Evolutionary conservation across 306 rosid species (phyloP).

Genomic region (Cyclanthera cordifolia): DNA sequence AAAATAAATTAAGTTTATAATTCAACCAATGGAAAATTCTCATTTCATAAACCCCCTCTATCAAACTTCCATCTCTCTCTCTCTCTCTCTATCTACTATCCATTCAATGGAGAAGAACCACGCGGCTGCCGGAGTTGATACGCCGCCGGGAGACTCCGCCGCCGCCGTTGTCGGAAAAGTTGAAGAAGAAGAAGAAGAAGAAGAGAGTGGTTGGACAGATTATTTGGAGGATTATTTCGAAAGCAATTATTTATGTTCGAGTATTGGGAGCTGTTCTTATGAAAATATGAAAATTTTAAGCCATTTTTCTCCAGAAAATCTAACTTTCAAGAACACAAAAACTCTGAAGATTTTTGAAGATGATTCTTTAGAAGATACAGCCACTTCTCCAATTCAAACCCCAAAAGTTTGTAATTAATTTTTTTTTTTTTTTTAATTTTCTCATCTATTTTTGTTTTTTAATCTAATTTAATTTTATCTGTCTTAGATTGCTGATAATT

Average conservation of each 20-base stretch:
- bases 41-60: background rate
- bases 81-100: background rate
- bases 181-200: background rate
- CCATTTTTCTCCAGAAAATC: background rate
- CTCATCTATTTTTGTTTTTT: background rate
- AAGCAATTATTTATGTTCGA: background rate
- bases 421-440: background rate
- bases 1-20: background rate
- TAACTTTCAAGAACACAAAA: background rate
- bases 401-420: background rate
- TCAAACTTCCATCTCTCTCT: background rate
- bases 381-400: slow-evolving; percentile 12
- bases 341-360: background rate
- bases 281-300: background rate
- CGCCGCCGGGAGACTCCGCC: background rate
- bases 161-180: background rate
- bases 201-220: slow-evolving; percentile 15
- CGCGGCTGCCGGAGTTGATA: background rate
- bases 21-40: background rate
- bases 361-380: slow-evolving; percentile 14
- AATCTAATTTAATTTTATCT: background rate
- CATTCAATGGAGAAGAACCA: background rate
- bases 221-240: slow-evolving; percentile 10
- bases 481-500: background rate
- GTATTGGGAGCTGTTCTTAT: background rate